Evolutionary conservation across 2,329 filamentous ascomycete genomes (phyloP).

Genomic region (Stachybotrys chlorohalonatus): DNA sequence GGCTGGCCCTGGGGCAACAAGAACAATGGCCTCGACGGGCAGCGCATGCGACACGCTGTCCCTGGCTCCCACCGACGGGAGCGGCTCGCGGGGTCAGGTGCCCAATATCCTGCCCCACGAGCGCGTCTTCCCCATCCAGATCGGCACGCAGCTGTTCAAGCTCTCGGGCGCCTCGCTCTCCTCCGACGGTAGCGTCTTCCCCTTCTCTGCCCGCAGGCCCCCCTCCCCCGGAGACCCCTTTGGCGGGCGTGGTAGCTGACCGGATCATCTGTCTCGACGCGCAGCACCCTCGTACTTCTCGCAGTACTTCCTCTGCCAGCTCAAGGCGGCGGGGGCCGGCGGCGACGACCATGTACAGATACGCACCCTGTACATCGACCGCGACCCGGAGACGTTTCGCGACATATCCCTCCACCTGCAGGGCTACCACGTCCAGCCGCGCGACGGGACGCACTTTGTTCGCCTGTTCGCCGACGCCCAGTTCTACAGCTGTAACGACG

Average conservation of each 20-base stretch:
- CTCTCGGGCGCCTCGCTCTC: conserved; percentile 65
- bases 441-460: conserved; percentile 80
- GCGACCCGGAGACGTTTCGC: conserved; percentile 79
- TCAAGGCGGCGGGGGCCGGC: conserved; percentile 50
- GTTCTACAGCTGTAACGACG: conserved; percentile 69
- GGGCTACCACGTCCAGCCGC: conserved; percentile 78
- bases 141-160: conserved; percentile 63
- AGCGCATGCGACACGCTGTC: conserved; percentile 11
- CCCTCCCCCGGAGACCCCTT: not conserved
- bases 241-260: too few relatives aligned
- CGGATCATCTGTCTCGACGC: too few relatives aligned
- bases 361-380: conserved; percentile 87
- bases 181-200: conserved; percentile 48
- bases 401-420: conserved; percentile 88
- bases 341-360: conserved; percentile 48
- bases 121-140: conserved; percentile 67
- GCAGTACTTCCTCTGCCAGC: conserved; percentile 80
- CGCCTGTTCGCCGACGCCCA: conserved; percentile 90
- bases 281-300: conserved; percentile 93
- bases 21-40: conserved; percentile 16
- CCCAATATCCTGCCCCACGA: conserved; percentile 56
- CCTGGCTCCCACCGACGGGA: conserved; percentile 13
- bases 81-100: conserved; percentile 31
- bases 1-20: not conserved
- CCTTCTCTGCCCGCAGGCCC: not conserved